These are phyloP conservation scores for Lactifluus piperatus DNA, from an alignment of 768 basidiomycete genomes.

Conservation along the genomic window DNA sequence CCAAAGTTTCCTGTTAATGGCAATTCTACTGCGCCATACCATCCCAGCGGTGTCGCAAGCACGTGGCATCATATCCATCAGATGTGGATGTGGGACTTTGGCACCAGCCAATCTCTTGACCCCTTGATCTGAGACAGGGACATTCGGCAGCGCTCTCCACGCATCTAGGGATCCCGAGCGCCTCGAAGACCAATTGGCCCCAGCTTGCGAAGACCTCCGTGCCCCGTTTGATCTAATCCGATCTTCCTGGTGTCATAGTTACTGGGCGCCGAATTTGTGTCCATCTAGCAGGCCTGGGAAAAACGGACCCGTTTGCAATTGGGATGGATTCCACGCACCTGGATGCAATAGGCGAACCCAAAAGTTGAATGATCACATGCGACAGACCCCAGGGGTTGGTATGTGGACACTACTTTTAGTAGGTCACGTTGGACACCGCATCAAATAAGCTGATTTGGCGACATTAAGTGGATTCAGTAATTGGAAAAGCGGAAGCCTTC, in stretches of 20 bases:
- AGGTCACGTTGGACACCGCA: conserved; percentile 9
- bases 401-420: neutral
- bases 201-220: conserved; percentile 2
- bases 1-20: conserved; percentile 8
- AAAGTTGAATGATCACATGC: neutral
- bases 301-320: neutral
- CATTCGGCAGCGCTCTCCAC: neutral
- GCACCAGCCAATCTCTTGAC: neutral
- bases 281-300: neutral
- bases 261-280: conserved; percentile 4
- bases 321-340: neutral
- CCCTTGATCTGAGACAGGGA: neutral
- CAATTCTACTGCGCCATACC: conserved; percentile 2
- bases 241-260: conserved; percentile 14
- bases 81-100: neutral
- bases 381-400: neutral
- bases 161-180: conserved; percentile 9
- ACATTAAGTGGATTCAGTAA: neutral
- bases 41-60: conserved; percentile 1
- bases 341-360: neutral
- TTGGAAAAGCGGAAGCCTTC: neutral
- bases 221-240: conserved; percentile 2
- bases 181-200: conserved; percentile 8
- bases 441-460: conserved; percentile 5
- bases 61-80: conserved; percentile 4